Percentiles rank a stretch among this genome's conserved stretches.
These are phyloP conservation scores for Amanita pseudoporphyria DNA, from an alignment of 768 basidiomycete species.

Conservation along the genomic window DNA sequence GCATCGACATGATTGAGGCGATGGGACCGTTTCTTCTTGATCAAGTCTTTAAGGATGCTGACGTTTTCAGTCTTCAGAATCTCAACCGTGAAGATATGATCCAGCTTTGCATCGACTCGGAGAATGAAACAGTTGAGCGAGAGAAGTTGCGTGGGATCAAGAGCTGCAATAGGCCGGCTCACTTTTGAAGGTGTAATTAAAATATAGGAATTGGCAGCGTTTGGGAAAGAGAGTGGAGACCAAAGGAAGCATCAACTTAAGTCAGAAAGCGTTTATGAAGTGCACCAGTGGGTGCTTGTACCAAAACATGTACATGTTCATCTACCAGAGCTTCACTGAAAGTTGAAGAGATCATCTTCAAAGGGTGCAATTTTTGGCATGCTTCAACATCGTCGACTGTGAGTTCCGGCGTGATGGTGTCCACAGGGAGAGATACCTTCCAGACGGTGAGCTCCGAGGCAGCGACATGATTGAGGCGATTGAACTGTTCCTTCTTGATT, in stretches of 20 bases:
- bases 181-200: background rate
- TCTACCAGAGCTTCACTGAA: too few relatives aligned
- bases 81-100: slow-evolving; percentile 11
- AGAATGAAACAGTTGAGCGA: slow-evolving; percentile 11
- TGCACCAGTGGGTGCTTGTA: background rate
- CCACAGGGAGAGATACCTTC: too few relatives aligned
- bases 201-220: too few relatives aligned
- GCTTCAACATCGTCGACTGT: background rate
- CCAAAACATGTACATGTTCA: slow-evolving; percentile 1
- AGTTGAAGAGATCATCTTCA: slow-evolving; percentile 1
- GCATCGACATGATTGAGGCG: too few relatives aligned
- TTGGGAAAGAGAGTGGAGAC: too few relatives aligned
- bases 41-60: slow-evolving; percentile 11
- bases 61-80: too few relatives aligned
- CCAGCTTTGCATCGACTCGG: slow-evolving; percentile 9
- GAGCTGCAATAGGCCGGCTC: background rate
- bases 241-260: too few relatives aligned
- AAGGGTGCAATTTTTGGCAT: slow-evolving; percentile 1
- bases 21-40: slow-evolving; percentile 12
- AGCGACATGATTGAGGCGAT: too few relatives aligned
- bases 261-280: too few relatives aligned
- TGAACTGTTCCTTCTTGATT: too few relatives aligned
- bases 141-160: slow-evolving; percentile 4
- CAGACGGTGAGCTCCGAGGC: too few relatives aligned
- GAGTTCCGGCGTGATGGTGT: too few relatives aligned